Evolutionary conservation across 2,329 filamentous ascomycete genomes (phyloP), one percentile per base, ranked within the genome.

Genomic region (Trichophyton equinum): DNA sequence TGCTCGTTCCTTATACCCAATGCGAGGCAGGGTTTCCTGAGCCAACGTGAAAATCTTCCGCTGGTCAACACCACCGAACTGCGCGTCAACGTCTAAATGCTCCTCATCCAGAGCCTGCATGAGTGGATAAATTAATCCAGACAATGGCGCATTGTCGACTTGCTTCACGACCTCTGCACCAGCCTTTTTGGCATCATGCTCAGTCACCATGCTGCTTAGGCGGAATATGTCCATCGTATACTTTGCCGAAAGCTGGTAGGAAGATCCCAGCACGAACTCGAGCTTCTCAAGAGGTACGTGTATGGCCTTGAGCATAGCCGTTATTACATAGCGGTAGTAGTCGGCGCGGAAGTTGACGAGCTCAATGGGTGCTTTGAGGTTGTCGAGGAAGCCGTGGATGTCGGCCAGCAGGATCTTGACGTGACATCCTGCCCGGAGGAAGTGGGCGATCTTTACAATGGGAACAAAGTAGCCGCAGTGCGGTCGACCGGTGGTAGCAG

Each of bases 91-190:
- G 61, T 85, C 85, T 2, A 99, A 79, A 78, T 96, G 85, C 77
- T 94, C 82, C 76, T 97, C 92, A 70, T 97, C 92, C 55, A 97
- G 78, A 0, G 88, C 88, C 75, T 97, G 94, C 75, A 99, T 85
- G 56, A 95, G 79, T 0, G 89, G 89, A 78, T 95, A 95, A 64
- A 92, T 81, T 11, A 92, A 79, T 0, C 88, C 89, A 61, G 82
- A 84, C 60, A 95, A 72, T 2, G 87, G 82, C 8, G 87, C 83
- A 69, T 92, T 91, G 61, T 83, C 82, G 2, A 87, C 85, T 77
- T 97, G 91, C 80, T 97, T 97, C 66, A 99, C 92, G 6, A 97
- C 84, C 75, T 97, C 94, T 1, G 90, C 88, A 44, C 92, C 92
- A 0, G 92, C 91, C 75, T 90, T 94, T 75, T 91, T 89, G 15